Evolutionary conservation across 1,284 basidiomycete genomes (phyloP).

Genomic region (Ceratobasidium sp.): DNA sequence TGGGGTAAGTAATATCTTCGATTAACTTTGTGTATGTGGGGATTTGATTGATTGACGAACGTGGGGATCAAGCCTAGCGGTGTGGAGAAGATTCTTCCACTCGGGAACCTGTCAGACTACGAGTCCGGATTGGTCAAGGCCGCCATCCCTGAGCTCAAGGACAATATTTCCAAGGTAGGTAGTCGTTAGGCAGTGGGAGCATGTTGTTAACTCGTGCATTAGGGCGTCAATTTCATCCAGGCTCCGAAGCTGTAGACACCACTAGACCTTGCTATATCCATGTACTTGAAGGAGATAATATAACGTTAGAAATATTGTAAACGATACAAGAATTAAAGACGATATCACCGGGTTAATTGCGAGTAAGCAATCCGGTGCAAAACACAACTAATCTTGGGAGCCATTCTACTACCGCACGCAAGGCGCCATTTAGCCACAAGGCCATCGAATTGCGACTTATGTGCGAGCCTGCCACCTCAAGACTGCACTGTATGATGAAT

Average conservation of each 20-base stretch:
- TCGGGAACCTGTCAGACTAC: conserved; percentile 73
- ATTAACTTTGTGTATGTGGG: conserved; percentile 9
- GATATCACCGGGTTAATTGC: no score
- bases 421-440: no score
- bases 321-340: background rate
- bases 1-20: conserved; percentile 64
- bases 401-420: no score
- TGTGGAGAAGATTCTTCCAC: conserved; percentile 76
- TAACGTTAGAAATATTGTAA: background rate
- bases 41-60: conserved; percentile 36
- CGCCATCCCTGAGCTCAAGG: conserved; percentile 78
- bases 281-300: background rate
- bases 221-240: conserved; percentile 54
- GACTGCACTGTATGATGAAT: no score
- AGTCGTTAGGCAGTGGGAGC: no score
- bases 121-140: conserved; percentile 79
- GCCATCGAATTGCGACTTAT: no score
- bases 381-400: no score
- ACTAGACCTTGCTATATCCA: conserved; percentile 17
- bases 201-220: conserved; percentile 10
- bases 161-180: conserved; percentile 74
- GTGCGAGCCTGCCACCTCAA: no score
- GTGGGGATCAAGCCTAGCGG: conserved; percentile 64
- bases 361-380: no score
- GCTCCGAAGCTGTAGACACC: conserved; percentile 51